Evolutionary conservation across 192 early-diverging fungal species (phyloP).

Genomic region (Lobosporangium transversale): DNA sequence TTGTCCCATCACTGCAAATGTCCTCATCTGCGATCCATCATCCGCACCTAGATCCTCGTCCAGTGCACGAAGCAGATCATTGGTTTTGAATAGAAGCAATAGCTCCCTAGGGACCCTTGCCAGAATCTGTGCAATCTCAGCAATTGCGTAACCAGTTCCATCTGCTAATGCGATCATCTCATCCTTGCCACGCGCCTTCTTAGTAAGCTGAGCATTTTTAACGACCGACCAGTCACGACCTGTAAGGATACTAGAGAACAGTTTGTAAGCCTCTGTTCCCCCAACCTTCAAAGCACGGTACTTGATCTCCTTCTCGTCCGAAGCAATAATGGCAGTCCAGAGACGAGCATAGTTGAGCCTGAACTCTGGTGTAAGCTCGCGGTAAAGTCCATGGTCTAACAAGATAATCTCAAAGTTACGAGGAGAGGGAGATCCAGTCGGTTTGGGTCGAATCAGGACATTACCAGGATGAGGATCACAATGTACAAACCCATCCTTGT

Average conservation of each 20-base stretch:
- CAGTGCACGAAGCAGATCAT: conserved; percentile 84
- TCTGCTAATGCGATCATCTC: conserved; percentile 33
- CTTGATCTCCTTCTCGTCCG: conserved; percentile 78
- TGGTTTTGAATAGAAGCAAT: conserved; percentile 89
- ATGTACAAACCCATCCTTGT: conserved; percentile 84
- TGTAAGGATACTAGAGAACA: conserved; percentile 91
- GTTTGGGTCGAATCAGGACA: conserved; percentile 72
- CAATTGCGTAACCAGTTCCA: conserved; percentile 49
- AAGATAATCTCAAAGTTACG: conserved; percentile 91
- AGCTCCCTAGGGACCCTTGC: conserved; percentile 87
- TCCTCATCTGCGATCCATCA: conserved; percentile 51
- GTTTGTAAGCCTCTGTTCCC: conserved; percentile 77
- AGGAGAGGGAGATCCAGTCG: conserved; percentile 54
- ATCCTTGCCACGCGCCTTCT: conserved; percentile 43
- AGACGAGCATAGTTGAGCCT: conserved; percentile 88
- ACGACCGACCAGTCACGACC: conserved; percentile 70
- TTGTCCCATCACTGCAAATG: conserved; percentile 53
- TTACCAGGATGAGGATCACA: conserved; percentile 97
- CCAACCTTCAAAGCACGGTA: conserved; percentile 70
- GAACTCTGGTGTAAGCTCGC: conserved; percentile 74
- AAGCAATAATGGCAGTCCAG: conserved; percentile 85
- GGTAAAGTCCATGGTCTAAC: conserved; percentile 91
- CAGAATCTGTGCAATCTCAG: conserved; percentile 82
- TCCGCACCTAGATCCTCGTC: conserved; percentile 62
- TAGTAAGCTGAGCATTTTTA: conserved; percentile 75